Evolutionary conservation across 306 rosid species (phyloP), one percentile per base, ranked within the genome.

Genomic region (Datisca glomerata): DNA sequence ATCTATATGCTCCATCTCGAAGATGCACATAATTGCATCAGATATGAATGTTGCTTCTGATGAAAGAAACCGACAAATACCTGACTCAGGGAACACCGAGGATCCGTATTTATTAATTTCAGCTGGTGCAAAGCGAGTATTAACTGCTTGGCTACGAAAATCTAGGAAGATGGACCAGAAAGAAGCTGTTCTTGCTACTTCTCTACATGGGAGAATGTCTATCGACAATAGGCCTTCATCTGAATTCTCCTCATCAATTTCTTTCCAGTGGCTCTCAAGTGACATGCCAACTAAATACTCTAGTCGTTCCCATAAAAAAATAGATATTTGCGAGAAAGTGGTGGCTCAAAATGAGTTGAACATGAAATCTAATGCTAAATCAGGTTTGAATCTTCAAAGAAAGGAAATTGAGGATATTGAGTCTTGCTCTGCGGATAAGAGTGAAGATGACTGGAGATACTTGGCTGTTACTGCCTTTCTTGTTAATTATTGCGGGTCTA

Each of bases 371-470:
- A 66, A 63, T 64, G 63, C 54, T 40, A 62, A 38, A 44, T 36
- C 68, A 57, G 63, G 41, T 21, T 57, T 67, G 35, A 22, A 23
- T 43, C 22, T 57, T 40, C 43, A 59, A 15, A 73, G 49, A 61
- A 65, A 60, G 32, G 91, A 55, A 51, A 60, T 52, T 34, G 31
- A 41, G 42, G 58, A 61, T 51, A 48, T 48, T 49, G 57, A 59
- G 51, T 47, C 68, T 51, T 49, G 25, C 43, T 11, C 21, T 41
- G 41, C 45, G 44, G 85, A 71, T 45, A 71, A 69, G 38, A 66
- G 63, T 72, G 98, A 80, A 51, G 98, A 89, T 72, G 98, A 89
- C 55, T 77, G 86, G 98, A 72, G 98, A 77, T 84, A 89, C 68
- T 71, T 89, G 45, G 93, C 97, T 5, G 95, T 89, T 49, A 89